Evolutionary conservation across 495 filamentous ascomycete species (phyloP).

Genomic region (Neurospora sp.): DNA sequence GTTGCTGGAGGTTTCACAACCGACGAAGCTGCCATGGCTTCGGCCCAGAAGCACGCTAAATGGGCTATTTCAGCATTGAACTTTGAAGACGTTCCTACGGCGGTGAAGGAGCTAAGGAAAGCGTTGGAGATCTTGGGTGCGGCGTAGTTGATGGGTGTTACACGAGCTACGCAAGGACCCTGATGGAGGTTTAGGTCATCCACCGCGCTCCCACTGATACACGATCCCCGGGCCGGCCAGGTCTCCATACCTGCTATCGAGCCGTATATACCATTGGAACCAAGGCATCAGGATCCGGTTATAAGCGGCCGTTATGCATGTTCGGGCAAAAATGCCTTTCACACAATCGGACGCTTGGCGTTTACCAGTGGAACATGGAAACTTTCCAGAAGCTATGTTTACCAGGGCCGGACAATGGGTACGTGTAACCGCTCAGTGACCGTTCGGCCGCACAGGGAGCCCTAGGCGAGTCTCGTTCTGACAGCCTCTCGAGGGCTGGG

Average conservation of each 20-base stretch:
- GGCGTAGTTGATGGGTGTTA: slow-evolving; percentile 12
- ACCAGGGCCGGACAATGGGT: background rate
- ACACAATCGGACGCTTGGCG: background rate
- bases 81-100: slow-evolving; percentile 91
- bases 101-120: slow-evolving; percentile 69
- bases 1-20: slow-evolving; percentile 16
- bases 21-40: slow-evolving; percentile 66
- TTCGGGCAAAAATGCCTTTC: background rate
- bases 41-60: slow-evolving; percentile 89
- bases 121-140: slow-evolving; percentile 63
- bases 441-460: background rate
- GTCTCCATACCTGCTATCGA: background rate
- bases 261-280: background rate
- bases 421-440: background rate
- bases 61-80: slow-evolving; percentile 96
- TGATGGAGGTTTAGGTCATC: background rate
- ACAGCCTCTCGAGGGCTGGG: background rate
- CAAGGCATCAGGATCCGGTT: background rate
- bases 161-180: background rate
- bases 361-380: background rate
- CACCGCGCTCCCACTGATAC: background rate
- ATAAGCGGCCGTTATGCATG: slow-evolving; percentile 1
- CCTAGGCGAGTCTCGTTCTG: background rate
- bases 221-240: background rate
- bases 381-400: background rate